These are phyloP conservation scores for Apiospora hydei DNA, from an alignment of 2,329 filamentous ascomycete genomes.

Conservation along the genomic window DNA sequence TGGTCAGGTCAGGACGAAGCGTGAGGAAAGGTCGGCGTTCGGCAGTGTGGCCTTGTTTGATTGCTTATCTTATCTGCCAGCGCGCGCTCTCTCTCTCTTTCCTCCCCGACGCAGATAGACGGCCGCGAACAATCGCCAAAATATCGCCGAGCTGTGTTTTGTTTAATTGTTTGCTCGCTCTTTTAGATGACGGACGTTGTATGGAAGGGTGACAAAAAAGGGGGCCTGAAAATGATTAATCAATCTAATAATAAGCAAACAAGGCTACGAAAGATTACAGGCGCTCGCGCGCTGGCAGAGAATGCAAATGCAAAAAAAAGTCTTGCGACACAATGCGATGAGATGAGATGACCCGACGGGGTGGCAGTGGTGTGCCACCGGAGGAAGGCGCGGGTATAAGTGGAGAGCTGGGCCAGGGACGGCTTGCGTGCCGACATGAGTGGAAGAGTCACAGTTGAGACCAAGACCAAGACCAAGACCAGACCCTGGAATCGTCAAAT, in stretches of 20 bases:
- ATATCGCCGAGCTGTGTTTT: neutral
- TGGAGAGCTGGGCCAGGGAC: constrained; percentile 9
- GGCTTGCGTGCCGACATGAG: neutral
- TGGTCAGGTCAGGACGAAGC: neutral
- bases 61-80: constrained; percentile 7
- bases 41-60: neutral
- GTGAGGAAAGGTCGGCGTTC: neutral
- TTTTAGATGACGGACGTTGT: neutral
- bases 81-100: neutral
- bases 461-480: no score
- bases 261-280: neutral
- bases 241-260: constrained; percentile 8
- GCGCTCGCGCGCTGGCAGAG: neutral
- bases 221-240: neutral
- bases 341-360: neutral
- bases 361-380: neutral
- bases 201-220: neutral
- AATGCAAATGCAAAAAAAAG: neutral
- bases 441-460: constrained; percentile 4
- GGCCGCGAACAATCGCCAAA: neutral
- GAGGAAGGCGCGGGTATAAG: constrained; percentile 17
- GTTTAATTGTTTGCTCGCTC: neutral
- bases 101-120: neutral
- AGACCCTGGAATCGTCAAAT: neutral
- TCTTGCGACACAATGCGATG: neutral